These are phyloP conservation scores for Phytophthora pini DNA, from an alignment of 352 stramenopile genomes.

Conservation along the genomic window DNA sequence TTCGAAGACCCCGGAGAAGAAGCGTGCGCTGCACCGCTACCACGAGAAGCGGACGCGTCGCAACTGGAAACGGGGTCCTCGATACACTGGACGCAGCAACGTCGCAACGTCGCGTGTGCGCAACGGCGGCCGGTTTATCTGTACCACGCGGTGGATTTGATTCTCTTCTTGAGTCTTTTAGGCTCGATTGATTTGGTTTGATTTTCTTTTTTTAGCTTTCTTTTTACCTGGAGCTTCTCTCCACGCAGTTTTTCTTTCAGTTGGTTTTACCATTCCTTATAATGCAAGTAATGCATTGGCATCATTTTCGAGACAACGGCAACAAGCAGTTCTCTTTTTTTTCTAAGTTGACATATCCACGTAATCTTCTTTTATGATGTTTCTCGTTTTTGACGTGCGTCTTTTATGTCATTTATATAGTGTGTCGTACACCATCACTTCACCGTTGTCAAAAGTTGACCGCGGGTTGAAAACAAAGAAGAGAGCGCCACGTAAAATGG, in stretches of 20 bases:
- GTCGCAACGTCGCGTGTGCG: slow-evolving; percentile 83
- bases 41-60: slow-evolving; percentile 81
- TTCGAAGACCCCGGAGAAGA: slow-evolving; percentile 80
- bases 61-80: slow-evolving; percentile 86
- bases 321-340: not conserved
- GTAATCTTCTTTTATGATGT: not conserved
- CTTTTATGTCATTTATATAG: not conserved
- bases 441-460: not conserved
- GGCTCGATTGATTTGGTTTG: slow-evolving; percentile 44
- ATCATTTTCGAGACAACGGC: slow-evolving; percentile 40
- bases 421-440: slow-evolving; percentile 8
- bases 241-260: slow-evolving; percentile 41
- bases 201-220: slow-evolving; percentile 28
- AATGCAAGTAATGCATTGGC: slow-evolving; percentile 41
- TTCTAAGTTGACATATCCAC: too few species aligned
- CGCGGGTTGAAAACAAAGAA: slow-evolving; percentile 17
- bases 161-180: slow-evolving; percentile 29
- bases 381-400: too few species aligned
- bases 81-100: slow-evolving; percentile 80
- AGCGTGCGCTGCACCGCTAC: slow-evolving; percentile 84
- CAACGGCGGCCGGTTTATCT: slow-evolving; percentile 85
- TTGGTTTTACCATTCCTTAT: slow-evolving; percentile 33
- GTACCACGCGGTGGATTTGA: slow-evolving; percentile 84
- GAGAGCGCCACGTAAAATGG: slow-evolving; percentile 35
- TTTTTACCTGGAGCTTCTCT: slow-evolving; percentile 45